Conservation (phyloP, 306 rosid species). For the Ormosia emarginata region DNA sequence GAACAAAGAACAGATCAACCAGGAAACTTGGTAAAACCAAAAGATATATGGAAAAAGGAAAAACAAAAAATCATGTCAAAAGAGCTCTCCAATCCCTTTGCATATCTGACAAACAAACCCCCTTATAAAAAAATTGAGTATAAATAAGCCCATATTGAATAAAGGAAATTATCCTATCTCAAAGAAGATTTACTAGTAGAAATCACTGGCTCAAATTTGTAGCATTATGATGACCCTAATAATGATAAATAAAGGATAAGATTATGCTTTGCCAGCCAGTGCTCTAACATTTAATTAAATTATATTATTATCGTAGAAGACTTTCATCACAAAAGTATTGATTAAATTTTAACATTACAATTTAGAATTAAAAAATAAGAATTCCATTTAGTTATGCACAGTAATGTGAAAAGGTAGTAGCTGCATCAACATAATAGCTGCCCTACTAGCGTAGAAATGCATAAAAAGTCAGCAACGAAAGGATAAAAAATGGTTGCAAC, state of each 20-base stretch:
- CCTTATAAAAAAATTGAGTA: background rate
- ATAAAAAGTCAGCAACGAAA: constrained; percentile 1
- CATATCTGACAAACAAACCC: background rate
- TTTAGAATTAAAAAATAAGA: background rate
- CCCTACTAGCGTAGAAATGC: background rate
- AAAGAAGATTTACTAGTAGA: background rate
- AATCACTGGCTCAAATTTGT: background rate
- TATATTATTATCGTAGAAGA: too few relatives aligned
- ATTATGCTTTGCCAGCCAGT: too few relatives aligned
- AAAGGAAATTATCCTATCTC: background rate
- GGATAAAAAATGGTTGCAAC: background rate
- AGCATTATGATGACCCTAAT: background rate
- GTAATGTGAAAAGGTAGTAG: background rate
- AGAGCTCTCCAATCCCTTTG: background rate
- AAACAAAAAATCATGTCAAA: background rate
- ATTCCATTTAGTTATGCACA: background rate
- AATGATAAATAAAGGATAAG: background rate
- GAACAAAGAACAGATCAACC: background rate
- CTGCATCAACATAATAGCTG: background rate
- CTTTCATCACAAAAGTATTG: too few relatives aligned
- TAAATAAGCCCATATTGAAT: background rate
- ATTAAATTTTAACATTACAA: background rate
- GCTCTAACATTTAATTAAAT: too few relatives aligned
- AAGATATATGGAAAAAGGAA: too few relatives aligned
- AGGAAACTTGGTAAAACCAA: background rate